Conservation (phyloP, 495 filamentous ascomycete genomes). For the Beverwykella pulmonaria region DNA sequence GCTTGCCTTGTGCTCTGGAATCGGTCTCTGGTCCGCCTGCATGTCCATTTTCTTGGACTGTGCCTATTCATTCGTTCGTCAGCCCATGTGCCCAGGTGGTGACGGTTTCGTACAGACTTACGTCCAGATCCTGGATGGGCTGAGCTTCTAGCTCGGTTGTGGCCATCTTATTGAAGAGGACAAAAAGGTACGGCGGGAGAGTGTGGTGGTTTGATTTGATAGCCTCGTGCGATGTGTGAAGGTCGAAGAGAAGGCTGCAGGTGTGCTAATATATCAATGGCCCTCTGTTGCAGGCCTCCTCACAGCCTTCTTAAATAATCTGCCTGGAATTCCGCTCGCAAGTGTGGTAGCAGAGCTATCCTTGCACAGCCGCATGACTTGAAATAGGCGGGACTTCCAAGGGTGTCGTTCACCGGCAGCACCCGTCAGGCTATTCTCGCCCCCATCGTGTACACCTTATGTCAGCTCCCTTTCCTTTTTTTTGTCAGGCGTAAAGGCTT, state of each 20-base stretch:
- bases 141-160: conserved; percentile 16
- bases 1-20: conserved; percentile 10
- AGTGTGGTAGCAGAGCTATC: conserved; percentile 14
- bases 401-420: conserved; percentile 8
- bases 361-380: conserved; percentile 9
- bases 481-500: no score
- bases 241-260: conserved; percentile 16
- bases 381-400: background rate
- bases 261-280: conserved; percentile 10
- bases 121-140: conserved; percentile 11
- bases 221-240: conserved; percentile 20
- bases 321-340: conserved; percentile 7
- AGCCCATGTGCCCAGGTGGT: conserved; percentile 28
- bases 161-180: conserved; percentile 18
- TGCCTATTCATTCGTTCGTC: conserved; percentile 13
- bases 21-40: background rate
- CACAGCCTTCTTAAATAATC: conserved; percentile 7
- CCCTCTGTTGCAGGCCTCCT: conserved; percentile 30
- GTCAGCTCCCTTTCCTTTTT: no score
- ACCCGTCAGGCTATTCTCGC: background rate
- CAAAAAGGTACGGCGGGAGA: background rate
- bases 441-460: background rate
- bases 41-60: conserved; percentile 19
- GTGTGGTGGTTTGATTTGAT: conserved; percentile 5
- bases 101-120: conserved; percentile 12